Percentiles rank a stretch among this genome's conserved stretches.
Evolutionary conservation across 164 flowering plant species (phyloP).

Genomic region (Cinnamomum chago): DNA sequence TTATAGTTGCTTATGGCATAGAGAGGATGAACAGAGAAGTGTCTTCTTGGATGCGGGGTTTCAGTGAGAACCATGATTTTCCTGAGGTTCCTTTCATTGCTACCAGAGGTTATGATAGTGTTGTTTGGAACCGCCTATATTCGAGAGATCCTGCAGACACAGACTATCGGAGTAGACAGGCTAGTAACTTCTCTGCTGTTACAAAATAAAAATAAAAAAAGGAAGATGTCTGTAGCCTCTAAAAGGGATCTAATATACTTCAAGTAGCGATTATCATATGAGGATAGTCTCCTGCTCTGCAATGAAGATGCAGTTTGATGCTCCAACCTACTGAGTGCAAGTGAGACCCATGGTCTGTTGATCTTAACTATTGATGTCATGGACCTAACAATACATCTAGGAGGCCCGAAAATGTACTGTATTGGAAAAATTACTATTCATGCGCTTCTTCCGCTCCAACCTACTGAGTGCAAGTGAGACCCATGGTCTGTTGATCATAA

Average conservation of each 20-base stretch:
- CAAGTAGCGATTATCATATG: no score
- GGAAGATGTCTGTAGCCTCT: no score
- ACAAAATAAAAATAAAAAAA: no score
- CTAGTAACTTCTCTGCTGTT: slow-evolving; percentile 14
- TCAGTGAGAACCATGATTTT: slow-evolving; percentile 29
- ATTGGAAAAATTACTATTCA: no score
- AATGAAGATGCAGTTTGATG: no score
- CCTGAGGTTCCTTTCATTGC: slow-evolving; percentile 70
- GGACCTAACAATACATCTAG: no score
- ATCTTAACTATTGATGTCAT: neutral
- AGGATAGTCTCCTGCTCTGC: no score
- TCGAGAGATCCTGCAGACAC: slow-evolving; percentile 61
- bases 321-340: no score
- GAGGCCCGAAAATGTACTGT: no score
- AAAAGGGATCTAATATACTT: no score
- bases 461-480: no score
- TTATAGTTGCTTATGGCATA: slow-evolving; percentile 77
- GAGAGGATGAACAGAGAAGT: slow-evolving; percentile 87
- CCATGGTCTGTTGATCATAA: neutral
- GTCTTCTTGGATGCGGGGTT: slow-evolving; percentile 81
- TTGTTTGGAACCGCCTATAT: slow-evolving; percentile 93
- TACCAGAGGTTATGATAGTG: slow-evolving; percentile 91
- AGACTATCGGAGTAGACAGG: slow-evolving; percentile 60
- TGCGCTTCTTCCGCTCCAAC: no score
- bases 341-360: neutral